phyloP scores from a whole-genome alignment of 2,329 filamentous ascomycete species.

The Apiospora phragmitis region DNA sequence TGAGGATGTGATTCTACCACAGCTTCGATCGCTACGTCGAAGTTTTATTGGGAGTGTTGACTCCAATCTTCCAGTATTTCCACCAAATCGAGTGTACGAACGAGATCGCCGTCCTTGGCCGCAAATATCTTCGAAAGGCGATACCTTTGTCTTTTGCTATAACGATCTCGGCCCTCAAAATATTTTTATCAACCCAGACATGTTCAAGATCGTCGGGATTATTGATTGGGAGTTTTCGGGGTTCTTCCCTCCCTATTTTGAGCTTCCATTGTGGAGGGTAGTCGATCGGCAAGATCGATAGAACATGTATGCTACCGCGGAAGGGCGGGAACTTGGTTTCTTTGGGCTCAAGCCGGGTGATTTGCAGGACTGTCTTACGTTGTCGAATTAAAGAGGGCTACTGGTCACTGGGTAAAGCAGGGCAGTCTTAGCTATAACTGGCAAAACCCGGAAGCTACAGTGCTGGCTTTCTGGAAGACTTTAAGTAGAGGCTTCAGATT shows the following conservation, averaged over 20 bases:
- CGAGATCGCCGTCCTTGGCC: slow-evolving; percentile 4
- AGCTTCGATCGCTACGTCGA: slow-evolving; percentile 1
- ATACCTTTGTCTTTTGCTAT: slow-evolving; percentile 1
- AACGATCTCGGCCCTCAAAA: neutral
- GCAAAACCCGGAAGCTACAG: too few species aligned
- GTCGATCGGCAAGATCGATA: too few species aligned
- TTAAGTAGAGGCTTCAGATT: too few species aligned
- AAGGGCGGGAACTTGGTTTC: too few species aligned
- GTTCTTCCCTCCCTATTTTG: too few species aligned
- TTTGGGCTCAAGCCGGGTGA: neutral
- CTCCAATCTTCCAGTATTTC: neutral
- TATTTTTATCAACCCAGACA: slow-evolving; percentile 1
- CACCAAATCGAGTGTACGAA: neutral
- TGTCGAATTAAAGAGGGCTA: neutral
- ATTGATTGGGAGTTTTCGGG: too few species aligned
- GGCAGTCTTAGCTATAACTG: too few species aligned
- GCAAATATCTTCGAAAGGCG: neutral
- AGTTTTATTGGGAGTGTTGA: slow-evolving; percentile 2
- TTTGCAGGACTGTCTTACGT: neutral
- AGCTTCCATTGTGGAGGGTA: too few species aligned
- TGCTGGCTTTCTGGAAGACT: too few species aligned
- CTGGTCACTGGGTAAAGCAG: too few species aligned
- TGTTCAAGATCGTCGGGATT: too few species aligned
- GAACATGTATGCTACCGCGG: too few species aligned
- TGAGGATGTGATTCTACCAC: neutral